Evolutionary conservation across 1,139 yeast species (phyloP).

Genomic region (Yamadazyma diddensiae): DNA sequence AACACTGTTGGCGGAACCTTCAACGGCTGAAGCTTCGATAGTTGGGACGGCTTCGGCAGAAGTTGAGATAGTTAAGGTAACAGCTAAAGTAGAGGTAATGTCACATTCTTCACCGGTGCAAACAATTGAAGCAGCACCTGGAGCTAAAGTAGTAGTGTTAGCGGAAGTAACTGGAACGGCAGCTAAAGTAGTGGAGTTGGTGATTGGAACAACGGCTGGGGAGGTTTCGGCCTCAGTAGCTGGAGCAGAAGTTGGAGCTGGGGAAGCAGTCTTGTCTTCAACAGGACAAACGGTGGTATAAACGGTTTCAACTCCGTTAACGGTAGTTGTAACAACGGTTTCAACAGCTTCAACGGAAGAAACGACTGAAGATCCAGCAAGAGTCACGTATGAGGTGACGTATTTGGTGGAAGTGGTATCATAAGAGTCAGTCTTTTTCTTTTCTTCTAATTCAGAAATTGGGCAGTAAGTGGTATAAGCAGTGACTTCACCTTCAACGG

Average conservation of each 20-base stretch:
- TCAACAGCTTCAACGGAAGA: constrained; percentile 3
- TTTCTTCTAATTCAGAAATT: constrained; percentile 17
- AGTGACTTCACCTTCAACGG: constrained; percentile 42
- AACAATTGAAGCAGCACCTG: constrained; percentile 23
- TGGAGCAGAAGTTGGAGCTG: constrained; percentile 6
- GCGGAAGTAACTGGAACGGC: constrained; percentile 7
- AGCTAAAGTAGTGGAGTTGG: constrained; percentile 7
- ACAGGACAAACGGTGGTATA: constrained; percentile 34
- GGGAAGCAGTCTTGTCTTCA: constrained; percentile 14
- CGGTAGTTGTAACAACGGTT: constrained; percentile 21
- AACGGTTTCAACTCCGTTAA: constrained; percentile 22
- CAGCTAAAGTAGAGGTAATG: constrained; percentile 16
- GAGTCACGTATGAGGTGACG: constrained; percentile 16
- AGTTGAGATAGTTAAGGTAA: constrained; percentile 17
- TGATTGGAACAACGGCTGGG: constrained; percentile 9
- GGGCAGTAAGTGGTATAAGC: constrained; percentile 52
- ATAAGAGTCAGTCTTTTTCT: constrained; percentile 10
- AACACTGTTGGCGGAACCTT: constrained; percentile 21
- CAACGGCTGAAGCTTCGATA: constrained; percentile 18
- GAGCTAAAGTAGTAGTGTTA: constrained; percentile 22
- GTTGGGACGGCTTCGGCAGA: constrained; percentile 20
- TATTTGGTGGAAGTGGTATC: constrained; percentile 15
- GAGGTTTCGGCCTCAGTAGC: constrained; percentile 10
- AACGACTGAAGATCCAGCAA: constrained; percentile 16
- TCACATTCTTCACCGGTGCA: constrained; percentile 23